Evolutionary conservation across 2,329 filamentous ascomycete species (phyloP).

Genomic region (Arthrobotrys megalospora): DNA sequence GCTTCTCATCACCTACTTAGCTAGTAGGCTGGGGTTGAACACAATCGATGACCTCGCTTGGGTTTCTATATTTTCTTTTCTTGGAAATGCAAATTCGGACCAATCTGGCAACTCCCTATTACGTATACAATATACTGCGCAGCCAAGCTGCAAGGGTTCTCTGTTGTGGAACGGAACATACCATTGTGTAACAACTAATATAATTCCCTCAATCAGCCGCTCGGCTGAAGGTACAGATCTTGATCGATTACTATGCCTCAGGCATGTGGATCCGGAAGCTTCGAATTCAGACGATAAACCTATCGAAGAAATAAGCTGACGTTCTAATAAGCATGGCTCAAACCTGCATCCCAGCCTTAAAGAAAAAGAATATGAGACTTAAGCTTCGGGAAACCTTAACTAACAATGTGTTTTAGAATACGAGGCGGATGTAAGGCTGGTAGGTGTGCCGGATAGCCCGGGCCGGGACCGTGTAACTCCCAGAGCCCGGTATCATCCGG

Average conservation of each 20-base stretch:
- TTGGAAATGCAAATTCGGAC: background rate
- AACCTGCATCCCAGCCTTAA: constrained; percentile 5
- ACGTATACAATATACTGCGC: background rate
- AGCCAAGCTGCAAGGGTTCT: background rate
- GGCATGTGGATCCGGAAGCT: background rate
- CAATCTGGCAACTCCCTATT: background rate
- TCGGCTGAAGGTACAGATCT: constrained; percentile 16
- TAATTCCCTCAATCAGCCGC: constrained; percentile 30
- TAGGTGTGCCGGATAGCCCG: background rate
- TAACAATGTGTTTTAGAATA: constrained; percentile 1
- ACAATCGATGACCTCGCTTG: background rate
- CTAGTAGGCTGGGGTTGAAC: background rate
- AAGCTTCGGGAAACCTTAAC: constrained; percentile 16
- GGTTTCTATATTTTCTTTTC: background rate
- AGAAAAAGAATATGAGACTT: constrained; percentile 6
- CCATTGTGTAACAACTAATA: constrained; percentile 24
- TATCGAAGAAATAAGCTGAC: constrained; percentile 20
- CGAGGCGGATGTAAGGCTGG: constrained; percentile 14
- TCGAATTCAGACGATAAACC: constrained; percentile 1
- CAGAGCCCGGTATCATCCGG: background rate
- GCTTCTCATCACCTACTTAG: background rate
- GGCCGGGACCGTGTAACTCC: background rate
- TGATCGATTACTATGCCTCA: constrained; percentile 3
- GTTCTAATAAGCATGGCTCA: constrained; percentile 17
- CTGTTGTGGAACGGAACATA: background rate